Base-by-base conservation (phyloP, 331 rosid genomes). In the Quercus lobata region DNA sequence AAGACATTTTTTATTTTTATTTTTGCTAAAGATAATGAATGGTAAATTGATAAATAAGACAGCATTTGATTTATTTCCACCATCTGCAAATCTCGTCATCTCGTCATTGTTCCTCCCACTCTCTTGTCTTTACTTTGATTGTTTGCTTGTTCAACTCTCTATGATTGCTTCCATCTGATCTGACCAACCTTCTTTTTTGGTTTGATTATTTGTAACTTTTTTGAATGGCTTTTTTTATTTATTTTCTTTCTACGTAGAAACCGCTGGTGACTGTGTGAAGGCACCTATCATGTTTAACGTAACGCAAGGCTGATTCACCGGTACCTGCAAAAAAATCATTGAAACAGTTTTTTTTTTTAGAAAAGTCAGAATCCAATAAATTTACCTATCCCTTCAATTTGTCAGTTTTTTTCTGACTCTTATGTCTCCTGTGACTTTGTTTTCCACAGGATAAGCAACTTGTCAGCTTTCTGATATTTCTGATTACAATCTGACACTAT, bases 271-370 rank as follows among this genome's bases (percentile, higher is more conserved):
- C 35, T 91, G 71, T 63, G 97, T 95, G 73, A 91, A 83, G 57
- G 80, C 81, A 68, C 85, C 91, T 56, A 90, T 84, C 97, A 95
- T 92, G 5, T 91, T 78, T 55, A 92, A 85, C 74, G 97, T 93
- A 52, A 89, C 77, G 82, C 96, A 95, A 0, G 98, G 97, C 74
- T 95, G 97, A 75, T 95, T 96, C 27, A 73, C 76, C 34, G 98
- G 98, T 29, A 92, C 98, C 98, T 95, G 90, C 62, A 6, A 2
- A 66, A 54, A 35, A 32, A 30, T 11, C 44, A 37, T 7, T 30
- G 22, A 10, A 57, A 29, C 6, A 71, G 54, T 8, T 37, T 24
- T 49, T 27, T 27, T 25, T 24, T 57, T 61, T 62, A 75, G 12
- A 83, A 75, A 15, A 35, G 30, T 32, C 21, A 70, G 7, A 30